These are phyloP conservation scores for Oryza officinalis DNA, from an alignment of 176 grass and related monocot species.

Conservation along the genomic window DNA sequence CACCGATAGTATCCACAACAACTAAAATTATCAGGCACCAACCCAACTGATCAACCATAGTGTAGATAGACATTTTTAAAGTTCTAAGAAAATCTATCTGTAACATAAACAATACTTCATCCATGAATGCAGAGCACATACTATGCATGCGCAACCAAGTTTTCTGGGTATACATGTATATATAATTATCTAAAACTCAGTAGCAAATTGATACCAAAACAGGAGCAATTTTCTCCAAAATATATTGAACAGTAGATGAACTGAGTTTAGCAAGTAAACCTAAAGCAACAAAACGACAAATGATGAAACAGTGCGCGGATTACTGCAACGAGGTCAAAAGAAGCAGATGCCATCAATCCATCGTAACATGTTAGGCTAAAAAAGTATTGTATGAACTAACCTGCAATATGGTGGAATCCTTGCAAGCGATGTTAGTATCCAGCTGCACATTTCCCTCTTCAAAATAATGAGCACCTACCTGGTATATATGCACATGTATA, in stretches of 20 bases:
- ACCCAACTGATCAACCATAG: background rate
- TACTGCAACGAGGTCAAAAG: background rate
- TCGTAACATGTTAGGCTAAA: background rate
- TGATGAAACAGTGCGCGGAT: background rate
- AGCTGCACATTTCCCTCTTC: conserved; percentile 99
- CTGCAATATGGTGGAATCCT: conserved; percentile 82
- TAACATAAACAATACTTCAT: background rate
- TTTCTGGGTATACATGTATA: too few species aligned
- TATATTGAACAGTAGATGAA: background rate
- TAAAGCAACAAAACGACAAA: background rate
- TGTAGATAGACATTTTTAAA: background rate
- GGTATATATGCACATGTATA: conserved; percentile 34
- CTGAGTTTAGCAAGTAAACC: background rate
- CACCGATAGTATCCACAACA: background rate
- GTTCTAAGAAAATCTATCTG: background rate
- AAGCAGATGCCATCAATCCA: background rate
- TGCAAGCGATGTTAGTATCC: conserved; percentile 80
- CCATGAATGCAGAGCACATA: background rate
- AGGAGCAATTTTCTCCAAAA: background rate
- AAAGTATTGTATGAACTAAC: conserved; percentile 43
- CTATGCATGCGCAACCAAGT: background rate
- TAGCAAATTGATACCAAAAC: background rate
- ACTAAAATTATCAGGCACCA: background rate
- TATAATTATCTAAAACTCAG: background rate
- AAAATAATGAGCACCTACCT: conserved; percentile 98